A percentile compares a stretch with the other conserved stretches of the same genome.
phyloP scores from a whole-genome alignment of 805 yeast genomes.

The Candida sanyiensis region DNA sequence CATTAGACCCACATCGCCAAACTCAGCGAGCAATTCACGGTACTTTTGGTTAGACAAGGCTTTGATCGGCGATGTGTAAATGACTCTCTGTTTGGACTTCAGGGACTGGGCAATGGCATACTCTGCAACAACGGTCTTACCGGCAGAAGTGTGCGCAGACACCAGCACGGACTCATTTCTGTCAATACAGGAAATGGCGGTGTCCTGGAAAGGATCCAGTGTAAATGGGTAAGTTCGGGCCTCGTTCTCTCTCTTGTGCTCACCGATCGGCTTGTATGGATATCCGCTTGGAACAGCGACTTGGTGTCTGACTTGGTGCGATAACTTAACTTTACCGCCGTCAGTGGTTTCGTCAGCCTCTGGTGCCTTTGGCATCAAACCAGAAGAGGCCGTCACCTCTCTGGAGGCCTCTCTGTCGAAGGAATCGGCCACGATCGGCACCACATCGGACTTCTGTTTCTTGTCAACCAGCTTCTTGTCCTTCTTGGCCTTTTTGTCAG shows the following conservation, averaged over 20 bases:
- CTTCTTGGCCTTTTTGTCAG: constrained; percentile 22
- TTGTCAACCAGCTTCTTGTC: constrained; percentile 29
- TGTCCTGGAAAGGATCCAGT: constrained; percentile 96
- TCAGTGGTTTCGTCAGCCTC: constrained; percentile 20
- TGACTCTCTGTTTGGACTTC: constrained; percentile 92
- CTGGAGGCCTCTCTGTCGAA: constrained; percentile 86
- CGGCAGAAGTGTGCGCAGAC: constrained; percentile 98
- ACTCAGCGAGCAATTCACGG: constrained; percentile 84
- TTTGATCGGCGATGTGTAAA: constrained; percentile 92
- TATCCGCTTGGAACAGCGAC: constrained; percentile 94
- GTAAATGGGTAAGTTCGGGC: constrained; percentile 91
- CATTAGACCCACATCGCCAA: constrained; percentile 94
- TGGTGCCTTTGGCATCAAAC: constrained; percentile 45
- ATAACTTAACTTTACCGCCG: constrained; percentile 57
- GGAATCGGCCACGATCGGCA: constrained; percentile 79
- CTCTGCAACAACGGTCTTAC: constrained; percentile 97
- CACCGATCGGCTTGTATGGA: constrained; percentile 81
- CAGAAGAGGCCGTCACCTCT: constrained; percentile 79
- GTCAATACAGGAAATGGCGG: constrained; percentile 93
- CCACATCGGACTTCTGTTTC: constrained; percentile 41
- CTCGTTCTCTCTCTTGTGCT: constrained; percentile 69
- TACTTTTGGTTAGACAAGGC: constrained; percentile 88
- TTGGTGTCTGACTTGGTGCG: constrained; percentile 95
- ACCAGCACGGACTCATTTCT: constrained; percentile 91
- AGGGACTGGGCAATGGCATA: constrained; percentile 94